phyloP scores from a whole-genome alignment of 164 flowering plant species.

The Cinnamomum micranthum region DNA sequence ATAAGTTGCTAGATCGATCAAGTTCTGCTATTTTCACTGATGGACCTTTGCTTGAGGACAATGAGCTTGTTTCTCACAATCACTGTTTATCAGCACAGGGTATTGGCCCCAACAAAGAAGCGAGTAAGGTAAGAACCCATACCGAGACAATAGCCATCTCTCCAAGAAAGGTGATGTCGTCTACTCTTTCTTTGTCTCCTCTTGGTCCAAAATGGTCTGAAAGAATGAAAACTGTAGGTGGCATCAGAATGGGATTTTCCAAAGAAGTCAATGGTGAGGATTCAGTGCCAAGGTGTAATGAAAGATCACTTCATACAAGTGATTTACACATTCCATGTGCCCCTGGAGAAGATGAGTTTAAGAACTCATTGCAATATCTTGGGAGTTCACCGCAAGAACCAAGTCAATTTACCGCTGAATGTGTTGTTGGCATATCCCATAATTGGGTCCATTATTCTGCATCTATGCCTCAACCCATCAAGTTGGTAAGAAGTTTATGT shows the following conservation, averaged over 20 bases:
- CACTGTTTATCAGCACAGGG: slow-evolving; percentile 25
- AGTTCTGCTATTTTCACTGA: slow-evolving; percentile 44
- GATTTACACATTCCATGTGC: slow-evolving; percentile 21
- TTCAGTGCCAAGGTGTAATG: slow-evolving; percentile 22
- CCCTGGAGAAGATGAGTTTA: slow-evolving; percentile 10
- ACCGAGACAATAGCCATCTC: slow-evolving; percentile 29
- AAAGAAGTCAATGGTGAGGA: slow-evolving; percentile 27
- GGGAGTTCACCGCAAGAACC: slow-evolving; percentile 28
- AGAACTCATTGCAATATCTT: slow-evolving; percentile 40
- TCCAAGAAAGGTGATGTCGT: slow-evolving; percentile 27
- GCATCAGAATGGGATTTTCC: slow-evolving; percentile 16
- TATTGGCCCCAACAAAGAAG: slow-evolving; percentile 16
- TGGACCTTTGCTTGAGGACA: slow-evolving; percentile 60
- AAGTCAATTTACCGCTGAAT: slow-evolving; percentile 35
- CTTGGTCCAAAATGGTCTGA: slow-evolving; percentile 66
- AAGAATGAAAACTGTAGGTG: slow-evolving; percentile 34
- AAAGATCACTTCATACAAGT: slow-evolving; percentile 31
- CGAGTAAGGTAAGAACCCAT: slow-evolving; percentile 19
- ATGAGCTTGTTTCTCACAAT: slow-evolving; percentile 20
- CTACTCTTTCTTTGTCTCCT: slow-evolving; percentile 71
- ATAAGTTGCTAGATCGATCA: slow-evolving; percentile 16
- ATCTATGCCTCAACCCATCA: slow-evolving; percentile 26
- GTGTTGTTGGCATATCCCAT: slow-evolving; percentile 21
- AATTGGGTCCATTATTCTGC: slow-evolving; percentile 25
- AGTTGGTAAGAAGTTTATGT: slow-evolving; percentile 43